phyloP scores from a whole-genome alignment of 1,284 basidiomycete species.

The Puccinia hordei region DNA sequence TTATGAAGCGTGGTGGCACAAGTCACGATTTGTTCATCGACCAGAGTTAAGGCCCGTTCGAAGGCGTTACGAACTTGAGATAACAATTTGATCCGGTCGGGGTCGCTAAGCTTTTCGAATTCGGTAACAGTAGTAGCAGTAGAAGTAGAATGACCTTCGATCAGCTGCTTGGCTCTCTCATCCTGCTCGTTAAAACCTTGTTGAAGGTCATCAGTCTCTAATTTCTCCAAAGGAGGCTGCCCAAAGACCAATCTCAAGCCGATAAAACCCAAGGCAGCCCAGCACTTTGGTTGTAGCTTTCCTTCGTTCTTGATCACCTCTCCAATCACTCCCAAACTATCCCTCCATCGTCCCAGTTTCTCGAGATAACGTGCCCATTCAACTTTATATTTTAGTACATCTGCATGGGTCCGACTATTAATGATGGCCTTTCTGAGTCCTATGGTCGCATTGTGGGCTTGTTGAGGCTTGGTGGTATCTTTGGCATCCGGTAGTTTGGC shows the following conservation, averaged over 20 bases:
- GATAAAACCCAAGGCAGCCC: constrained; percentile 32
- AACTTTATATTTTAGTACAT: constrained; percentile 27
- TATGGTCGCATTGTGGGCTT: constrained; percentile 46
- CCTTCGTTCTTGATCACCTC: constrained; percentile 43
- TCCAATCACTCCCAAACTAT: constrained; percentile 37
- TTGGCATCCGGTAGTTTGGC: neutral
- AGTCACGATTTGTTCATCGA: constrained; percentile 23
- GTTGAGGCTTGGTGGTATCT: constrained; percentile 24
- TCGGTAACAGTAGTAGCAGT: too few relatives aligned
- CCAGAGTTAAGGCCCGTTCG: constrained; percentile 18
- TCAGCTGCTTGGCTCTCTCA: neutral
- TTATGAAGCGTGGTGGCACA: too few relatives aligned
- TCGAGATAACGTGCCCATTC: constrained; percentile 49
- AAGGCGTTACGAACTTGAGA: constrained; percentile 32
- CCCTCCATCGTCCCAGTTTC: constrained; percentile 34
- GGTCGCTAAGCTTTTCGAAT: neutral
- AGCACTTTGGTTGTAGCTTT: constrained; percentile 5
- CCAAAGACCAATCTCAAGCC: constrained; percentile 31
- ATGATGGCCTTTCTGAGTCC: constrained; percentile 39
- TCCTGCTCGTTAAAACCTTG: constrained; percentile 28
- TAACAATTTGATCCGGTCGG: constrained; percentile 35
- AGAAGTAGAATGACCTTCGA: too few relatives aligned
- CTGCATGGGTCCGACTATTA: constrained; percentile 26
- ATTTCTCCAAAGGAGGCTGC: constrained; percentile 10
- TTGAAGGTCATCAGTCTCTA: constrained; percentile 30